These are phyloP conservation scores for Cucumis hystrix DNA, from an alignment of 306 rosid species.

Conservation along the genomic window DNA sequence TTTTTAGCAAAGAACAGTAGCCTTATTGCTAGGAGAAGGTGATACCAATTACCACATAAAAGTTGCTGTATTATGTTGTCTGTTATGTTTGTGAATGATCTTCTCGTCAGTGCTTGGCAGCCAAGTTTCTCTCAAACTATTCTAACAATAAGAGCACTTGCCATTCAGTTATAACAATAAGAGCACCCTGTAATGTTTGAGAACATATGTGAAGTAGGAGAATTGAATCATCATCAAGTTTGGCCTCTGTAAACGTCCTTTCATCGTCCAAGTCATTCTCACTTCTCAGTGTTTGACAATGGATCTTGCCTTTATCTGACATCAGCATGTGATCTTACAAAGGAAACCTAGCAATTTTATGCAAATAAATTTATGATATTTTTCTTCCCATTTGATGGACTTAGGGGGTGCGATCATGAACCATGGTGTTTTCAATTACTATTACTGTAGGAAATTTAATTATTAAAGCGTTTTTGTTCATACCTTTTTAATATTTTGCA, in stretches of 20 bases:
- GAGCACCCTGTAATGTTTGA: neutral
- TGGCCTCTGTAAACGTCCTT: neutral
- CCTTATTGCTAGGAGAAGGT: neutral
- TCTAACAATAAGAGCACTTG: neutral
- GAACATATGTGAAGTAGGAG: neutral
- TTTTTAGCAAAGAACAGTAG: neutral
- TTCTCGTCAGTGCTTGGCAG: neutral
- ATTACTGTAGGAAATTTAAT: neutral
- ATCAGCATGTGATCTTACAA: neutral
- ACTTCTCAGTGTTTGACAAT: neutral
- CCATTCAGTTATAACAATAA: neutral
- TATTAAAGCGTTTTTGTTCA: neutral
- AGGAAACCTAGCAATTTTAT: neutral
- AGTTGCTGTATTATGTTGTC: neutral
- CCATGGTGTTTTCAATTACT: neutral
- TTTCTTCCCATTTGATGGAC: neutral
- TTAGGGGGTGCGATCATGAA: neutral
- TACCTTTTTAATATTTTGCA: constrained; percentile 15
- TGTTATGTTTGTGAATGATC: neutral
- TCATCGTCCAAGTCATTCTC: neutral
- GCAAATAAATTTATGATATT: neutral
- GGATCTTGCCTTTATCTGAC: neutral
- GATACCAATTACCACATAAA: neutral
- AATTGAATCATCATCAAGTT: neutral
- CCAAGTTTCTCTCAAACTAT: neutral